Conservation (phyloP, 2,329 filamentous ascomycete genomes). For the Claviceps purpurea region DNA sequence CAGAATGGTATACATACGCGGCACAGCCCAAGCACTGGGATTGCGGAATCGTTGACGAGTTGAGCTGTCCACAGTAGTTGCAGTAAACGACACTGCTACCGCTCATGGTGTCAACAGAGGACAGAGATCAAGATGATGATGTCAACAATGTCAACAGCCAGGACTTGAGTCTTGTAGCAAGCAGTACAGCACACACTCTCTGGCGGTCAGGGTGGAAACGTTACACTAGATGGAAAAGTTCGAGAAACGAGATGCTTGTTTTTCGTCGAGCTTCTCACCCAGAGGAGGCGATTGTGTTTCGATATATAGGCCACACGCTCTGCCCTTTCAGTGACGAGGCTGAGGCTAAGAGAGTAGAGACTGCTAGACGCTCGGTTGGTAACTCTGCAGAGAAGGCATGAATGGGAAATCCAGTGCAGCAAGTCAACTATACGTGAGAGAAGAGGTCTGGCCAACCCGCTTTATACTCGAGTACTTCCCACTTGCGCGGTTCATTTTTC, state of each 20-base stretch:
- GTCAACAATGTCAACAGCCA: neutral
- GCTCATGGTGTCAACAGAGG: neutral
- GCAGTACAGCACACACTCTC: neutral
- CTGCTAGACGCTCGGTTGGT: neutral
- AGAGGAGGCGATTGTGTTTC: neutral
- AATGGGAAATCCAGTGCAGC: neutral
- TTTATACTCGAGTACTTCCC: neutral
- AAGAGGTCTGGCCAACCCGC: neutral
- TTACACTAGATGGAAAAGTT: neutral
- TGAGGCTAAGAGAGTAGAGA: neutral
- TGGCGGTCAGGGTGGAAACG: neutral
- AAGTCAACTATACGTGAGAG: neutral
- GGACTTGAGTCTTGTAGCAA: neutral
- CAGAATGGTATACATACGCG: constrained; percentile 4
- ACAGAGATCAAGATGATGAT: neutral
- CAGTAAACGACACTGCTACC: constrained; percentile 3
- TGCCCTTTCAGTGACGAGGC: neutral
- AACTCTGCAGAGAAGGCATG: neutral
- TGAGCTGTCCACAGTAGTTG: constrained; percentile 9
- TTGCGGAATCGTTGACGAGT: constrained; percentile 7
- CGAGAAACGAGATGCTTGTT: neutral
- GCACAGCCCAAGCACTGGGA: constrained; percentile 11
- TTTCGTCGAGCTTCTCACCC: neutral
- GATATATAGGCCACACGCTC: neutral
- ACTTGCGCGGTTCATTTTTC: neutral